Conservation (phyloP, 257 asterid genomes). For the Fraxinus anomala region DNA sequence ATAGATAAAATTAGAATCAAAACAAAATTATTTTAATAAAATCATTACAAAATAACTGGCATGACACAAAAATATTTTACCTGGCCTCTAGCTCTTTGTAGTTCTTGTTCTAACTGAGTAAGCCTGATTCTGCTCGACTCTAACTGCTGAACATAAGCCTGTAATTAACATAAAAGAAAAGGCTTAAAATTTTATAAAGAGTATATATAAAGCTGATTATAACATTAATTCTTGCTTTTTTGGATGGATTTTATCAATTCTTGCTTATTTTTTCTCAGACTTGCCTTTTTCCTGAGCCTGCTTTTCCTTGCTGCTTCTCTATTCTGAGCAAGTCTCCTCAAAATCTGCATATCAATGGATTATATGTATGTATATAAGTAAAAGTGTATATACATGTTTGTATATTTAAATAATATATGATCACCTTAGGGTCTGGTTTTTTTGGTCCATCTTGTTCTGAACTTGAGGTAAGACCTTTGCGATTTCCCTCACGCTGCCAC, state of each 20-base stretch:
- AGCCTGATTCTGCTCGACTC: slow-evolving; percentile 83
- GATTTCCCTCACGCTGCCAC: slow-evolving; percentile 78
- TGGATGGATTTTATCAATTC: neutral
- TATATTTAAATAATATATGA: neutral
- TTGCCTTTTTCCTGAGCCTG: slow-evolving; percentile 83
- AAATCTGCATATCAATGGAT: slow-evolving; percentile 44
- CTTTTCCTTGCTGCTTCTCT: slow-evolving; percentile 97
- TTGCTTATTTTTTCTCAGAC: slow-evolving; percentile 10
- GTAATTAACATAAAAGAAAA: slow-evolving; percentile 23
- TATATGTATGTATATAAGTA: neutral
- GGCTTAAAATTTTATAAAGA: neutral
- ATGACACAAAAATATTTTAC: slow-evolving; percentile 28
- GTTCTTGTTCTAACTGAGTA: slow-evolving; percentile 73
- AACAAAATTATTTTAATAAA: neutral
- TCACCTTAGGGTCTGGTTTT: slow-evolving; percentile 88
- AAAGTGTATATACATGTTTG: neutral
- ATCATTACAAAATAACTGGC: neutral
- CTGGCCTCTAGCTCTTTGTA: slow-evolving; percentile 74
- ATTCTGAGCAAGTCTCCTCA: slow-evolving; percentile 95
- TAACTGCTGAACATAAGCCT: slow-evolving; percentile 96
- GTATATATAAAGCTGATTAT: neutral
- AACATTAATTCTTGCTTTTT: neutral
- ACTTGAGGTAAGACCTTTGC: slow-evolving; percentile 62
- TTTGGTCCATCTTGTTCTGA: slow-evolving; percentile 73
- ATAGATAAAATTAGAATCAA: neutral